Conservation (phyloP, 2,329 filamentous ascomycete species). For the Fusarium circinatum region DNA sequence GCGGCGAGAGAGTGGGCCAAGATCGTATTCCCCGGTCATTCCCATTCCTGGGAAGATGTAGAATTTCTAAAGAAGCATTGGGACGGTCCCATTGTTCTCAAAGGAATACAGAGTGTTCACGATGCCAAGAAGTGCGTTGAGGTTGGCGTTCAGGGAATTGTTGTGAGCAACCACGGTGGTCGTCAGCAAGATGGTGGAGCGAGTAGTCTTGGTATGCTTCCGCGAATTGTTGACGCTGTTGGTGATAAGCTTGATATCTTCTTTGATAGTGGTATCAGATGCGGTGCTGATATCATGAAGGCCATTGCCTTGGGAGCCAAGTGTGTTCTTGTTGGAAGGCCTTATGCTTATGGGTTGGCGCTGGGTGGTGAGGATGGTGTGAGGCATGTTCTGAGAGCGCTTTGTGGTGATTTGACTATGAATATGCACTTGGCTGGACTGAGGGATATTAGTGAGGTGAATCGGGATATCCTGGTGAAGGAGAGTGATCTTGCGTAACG, state of each 20-base stretch:
- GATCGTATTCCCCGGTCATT: slow-evolving; percentile 27
- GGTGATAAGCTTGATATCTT: slow-evolving; percentile 6
- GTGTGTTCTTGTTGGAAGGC: slow-evolving; percentile 13
- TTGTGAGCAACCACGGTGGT: slow-evolving; percentile 27
- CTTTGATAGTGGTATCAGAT: slow-evolving; percentile 14
- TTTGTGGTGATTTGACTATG: slow-evolving; percentile 31
- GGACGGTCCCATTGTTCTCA: slow-evolving; percentile 23
- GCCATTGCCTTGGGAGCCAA: slow-evolving; percentile 2
- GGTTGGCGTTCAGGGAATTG: slow-evolving; percentile 23
- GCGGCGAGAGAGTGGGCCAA: slow-evolving; percentile 33
- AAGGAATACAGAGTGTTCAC: slow-evolving; percentile 21
- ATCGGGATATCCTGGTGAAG: slow-evolving; percentile 1
- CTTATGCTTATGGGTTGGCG: slow-evolving; percentile 3
- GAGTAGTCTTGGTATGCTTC: slow-evolving; percentile 27
- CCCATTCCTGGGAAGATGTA: slow-evolving; percentile 23
- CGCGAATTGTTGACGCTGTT: slow-evolving; percentile 5
- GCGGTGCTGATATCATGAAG: slow-evolving; percentile 21
- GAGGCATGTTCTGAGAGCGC: slow-evolving; percentile 8
- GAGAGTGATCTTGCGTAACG: slow-evolving; percentile 1
- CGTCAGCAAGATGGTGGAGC: slow-evolving; percentile 28
- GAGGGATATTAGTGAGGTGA: slow-evolving; percentile 14
- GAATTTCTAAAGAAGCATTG: slow-evolving; percentile 27
- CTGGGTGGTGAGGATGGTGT: slow-evolving; percentile 13
- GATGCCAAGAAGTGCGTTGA: slow-evolving; percentile 25
- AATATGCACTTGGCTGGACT: slow-evolving; percentile 29